Conservation (phyloP, 2,329 filamentous ascomycete species). For the Parasarocladium wereldwijsianum region DNA sequence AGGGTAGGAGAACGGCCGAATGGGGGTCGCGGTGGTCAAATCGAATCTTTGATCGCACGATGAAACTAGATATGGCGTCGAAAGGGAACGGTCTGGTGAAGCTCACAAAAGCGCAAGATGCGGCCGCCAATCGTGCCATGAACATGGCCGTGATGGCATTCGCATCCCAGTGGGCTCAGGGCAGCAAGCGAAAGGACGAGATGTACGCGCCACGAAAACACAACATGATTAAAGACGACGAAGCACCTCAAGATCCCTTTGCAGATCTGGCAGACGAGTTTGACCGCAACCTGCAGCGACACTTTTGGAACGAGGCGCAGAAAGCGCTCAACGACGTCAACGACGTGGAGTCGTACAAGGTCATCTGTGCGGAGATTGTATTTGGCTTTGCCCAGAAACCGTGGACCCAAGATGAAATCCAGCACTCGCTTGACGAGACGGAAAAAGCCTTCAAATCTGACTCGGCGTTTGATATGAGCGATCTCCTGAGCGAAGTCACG, state of each 20-base stretch:
- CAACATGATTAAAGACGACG: slow-evolving; percentile 5
- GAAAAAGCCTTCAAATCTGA: slow-evolving; percentile 6
- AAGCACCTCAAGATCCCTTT: not conserved
- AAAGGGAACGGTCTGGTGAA: slow-evolving; percentile 22
- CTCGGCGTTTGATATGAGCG: slow-evolving; percentile 10
- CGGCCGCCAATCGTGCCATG: slow-evolving; percentile 27
- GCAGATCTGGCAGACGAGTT: slow-evolving; percentile 17
- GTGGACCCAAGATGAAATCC: slow-evolving; percentile 10
- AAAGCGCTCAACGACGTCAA: slow-evolving; percentile 19
- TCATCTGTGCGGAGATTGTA: slow-evolving; percentile 24
- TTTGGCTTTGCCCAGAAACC: slow-evolving; percentile 23
- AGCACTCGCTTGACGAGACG: slow-evolving; percentile 8
- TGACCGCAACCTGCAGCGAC: slow-evolving; percentile 20
- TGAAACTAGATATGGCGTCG: slow-evolving; percentile 29
- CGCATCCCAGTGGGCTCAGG: slow-evolving; percentile 28
- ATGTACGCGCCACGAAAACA: not conserved
- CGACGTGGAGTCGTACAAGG: slow-evolving; percentile 23
- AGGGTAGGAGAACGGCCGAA: slow-evolving; percentile 10
- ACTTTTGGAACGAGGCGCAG: slow-evolving; percentile 23
- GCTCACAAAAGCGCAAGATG: slow-evolving; percentile 25
- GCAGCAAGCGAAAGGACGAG: slow-evolving; percentile 1
- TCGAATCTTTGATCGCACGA: slow-evolving; percentile 32
- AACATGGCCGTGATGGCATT: slow-evolving; percentile 36
- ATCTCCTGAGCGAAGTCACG: slow-evolving; percentile 16
- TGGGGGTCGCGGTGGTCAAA: slow-evolving; percentile 27